Base-by-base conservation (phyloP, 2,329 filamentous ascomycete genomes). In the Remersonia thermophila region DNA sequence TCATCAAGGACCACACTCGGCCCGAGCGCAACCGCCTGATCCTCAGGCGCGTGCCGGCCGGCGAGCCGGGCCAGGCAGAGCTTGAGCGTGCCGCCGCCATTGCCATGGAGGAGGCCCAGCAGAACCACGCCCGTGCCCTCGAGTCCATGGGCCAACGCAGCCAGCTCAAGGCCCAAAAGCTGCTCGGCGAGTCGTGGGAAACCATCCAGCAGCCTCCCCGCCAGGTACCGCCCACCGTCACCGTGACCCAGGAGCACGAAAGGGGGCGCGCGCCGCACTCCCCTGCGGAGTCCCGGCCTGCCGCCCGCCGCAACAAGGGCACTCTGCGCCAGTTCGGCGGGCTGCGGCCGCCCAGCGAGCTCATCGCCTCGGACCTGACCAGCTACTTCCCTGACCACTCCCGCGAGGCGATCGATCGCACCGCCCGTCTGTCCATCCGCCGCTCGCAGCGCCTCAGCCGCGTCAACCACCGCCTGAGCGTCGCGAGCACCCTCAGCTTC, bases 381-480 rank as follows among this genome's bases (percentile, higher is more conserved):
- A 93, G 87, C 0, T 98, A 96, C 65, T 98, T 98, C 68, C 91
- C 91, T 0, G 86, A 93, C 52, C 89, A 96, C 51, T 78, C 87
- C 33, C 79, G 84, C 38, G 87, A 94, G 55, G 85, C 93, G 49
- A 95, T 98, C 54, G 91, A 96, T 57, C 82, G 86, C 49, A 96
- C 91, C 1, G 87, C 94, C 44, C 82, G 91, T 33, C 74, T 95
- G 59, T 95, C 89, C 1, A 81, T 95, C 58, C 76, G 89, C 48
- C 75, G 91, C 48, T 96, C 89, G 28, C 84, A 83, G 36, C 81
- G 91, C 36, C 69, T 96, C 45, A 96, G 89, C 63, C 83, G 84
- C 56, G 84, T 93, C 47, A 23, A 93, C 47, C 93, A 84, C 56
- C 83, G 89, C 20, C 69, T 98, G 40, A 95, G 87, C 55, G 87